Percentiles rank a stretch among this genome's conserved stretches.
Conservation (phyloP, 148 eudicot species). For the Rhododendron molle region DNA sequence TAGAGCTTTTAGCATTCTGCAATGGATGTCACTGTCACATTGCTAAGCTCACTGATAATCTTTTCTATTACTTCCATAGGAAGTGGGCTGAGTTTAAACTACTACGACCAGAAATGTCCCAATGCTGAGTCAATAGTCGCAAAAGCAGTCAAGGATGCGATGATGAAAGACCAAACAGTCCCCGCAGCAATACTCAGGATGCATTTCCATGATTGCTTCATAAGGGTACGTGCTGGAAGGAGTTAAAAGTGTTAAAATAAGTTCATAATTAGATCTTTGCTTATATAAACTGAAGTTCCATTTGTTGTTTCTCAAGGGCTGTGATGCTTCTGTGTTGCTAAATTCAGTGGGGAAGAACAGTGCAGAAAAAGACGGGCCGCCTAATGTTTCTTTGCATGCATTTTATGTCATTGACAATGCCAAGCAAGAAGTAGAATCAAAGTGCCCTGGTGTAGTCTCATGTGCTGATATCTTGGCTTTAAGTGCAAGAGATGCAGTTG, state of each 20-base stretch:
- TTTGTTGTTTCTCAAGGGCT: slow-evolving; percentile 41
- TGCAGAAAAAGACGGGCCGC: slow-evolving; percentile 69
- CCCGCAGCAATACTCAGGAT: slow-evolving; percentile 78
- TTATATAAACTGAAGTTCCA: background rate
- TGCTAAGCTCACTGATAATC: slow-evolving; percentile 34
- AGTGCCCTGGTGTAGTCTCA: slow-evolving; percentile 80
- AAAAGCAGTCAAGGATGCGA: slow-evolving; percentile 38
- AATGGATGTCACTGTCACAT: slow-evolving; percentile 34
- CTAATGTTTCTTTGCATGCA: slow-evolving; percentile 74
- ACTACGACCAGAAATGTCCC: slow-evolving; percentile 67
- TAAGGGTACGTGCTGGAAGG: slow-evolving; percentile 45
- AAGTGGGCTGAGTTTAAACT: slow-evolving; percentile 52
- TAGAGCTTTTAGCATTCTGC: background rate
- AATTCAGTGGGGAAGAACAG: slow-evolving; percentile 46
- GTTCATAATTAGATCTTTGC: background rate
- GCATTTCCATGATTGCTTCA: slow-evolving; percentile 95
- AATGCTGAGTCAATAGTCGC: slow-evolving; percentile 43
- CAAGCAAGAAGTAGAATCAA: slow-evolving; percentile 59
- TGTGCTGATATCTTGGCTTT: slow-evolving; percentile 89
- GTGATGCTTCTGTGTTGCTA: slow-evolving; percentile 85
- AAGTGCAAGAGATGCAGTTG: slow-evolving; percentile 83
- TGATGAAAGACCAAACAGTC: slow-evolving; percentile 46
- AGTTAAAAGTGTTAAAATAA: background rate
- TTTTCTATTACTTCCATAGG: slow-evolving; percentile 23
- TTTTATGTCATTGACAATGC: slow-evolving; percentile 71